phyloP scores from a whole-genome alignment of 768 basidiomycete species.

The Auriscalpium microsporum region DNA sequence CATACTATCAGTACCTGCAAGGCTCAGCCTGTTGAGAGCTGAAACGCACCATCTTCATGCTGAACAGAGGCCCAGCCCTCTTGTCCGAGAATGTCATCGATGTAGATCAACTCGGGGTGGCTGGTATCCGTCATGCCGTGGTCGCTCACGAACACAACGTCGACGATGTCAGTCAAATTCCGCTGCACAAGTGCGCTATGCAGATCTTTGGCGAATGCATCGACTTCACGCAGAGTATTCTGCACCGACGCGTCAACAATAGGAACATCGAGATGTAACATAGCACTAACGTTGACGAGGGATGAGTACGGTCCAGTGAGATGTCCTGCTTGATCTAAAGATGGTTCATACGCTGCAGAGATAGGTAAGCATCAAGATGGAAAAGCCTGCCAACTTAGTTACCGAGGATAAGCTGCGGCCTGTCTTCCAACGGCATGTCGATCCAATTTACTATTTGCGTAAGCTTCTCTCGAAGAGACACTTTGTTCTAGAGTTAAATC shows the following conservation, averaged over 20 bases:
- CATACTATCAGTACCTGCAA: neutral
- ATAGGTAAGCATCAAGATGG: neutral
- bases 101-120: conserved; percentile 61
- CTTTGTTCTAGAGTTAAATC: conserved; percentile 36
- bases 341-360: conserved; percentile 67
- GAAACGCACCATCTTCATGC: conserved; percentile 54
- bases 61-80: conserved; percentile 53
- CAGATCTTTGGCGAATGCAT: conserved; percentile 65
- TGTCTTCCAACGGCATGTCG: conserved; percentile 57
- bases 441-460: conserved; percentile 77
- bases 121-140: conserved; percentile 93
- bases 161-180: conserved; percentile 76
- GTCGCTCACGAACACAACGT: conserved; percentile 84
- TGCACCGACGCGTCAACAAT: conserved; percentile 20
- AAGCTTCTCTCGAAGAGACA: conserved; percentile 60
- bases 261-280: neutral
- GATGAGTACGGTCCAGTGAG: conserved; percentile 57
- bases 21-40: no score
- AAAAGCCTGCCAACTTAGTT: conserved; percentile 17
- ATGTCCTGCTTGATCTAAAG: conserved; percentile 82
- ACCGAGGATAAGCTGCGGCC: conserved; percentile 78
- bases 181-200: conserved; percentile 54
- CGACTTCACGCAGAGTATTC: conserved; percentile 59
- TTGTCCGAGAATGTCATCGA: conserved; percentile 73
- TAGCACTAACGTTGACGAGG: conserved; percentile 53